phyloP scores from a whole-genome alignment of 306 rosid genomes.

The Crotalaria pallida region DNA sequence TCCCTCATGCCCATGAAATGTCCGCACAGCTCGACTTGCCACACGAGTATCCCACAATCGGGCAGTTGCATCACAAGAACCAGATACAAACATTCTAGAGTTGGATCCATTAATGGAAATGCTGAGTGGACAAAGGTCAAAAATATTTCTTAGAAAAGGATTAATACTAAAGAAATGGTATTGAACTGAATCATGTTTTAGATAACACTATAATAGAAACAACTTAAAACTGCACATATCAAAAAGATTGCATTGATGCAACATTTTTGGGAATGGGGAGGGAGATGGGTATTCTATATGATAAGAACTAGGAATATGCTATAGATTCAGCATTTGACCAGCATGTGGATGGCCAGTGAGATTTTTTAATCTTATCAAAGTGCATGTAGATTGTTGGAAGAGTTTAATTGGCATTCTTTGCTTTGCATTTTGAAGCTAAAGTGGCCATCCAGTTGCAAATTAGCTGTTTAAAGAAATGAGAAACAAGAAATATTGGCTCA shows the following conservation, averaged over 20 bases:
- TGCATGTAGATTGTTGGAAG: background rate
- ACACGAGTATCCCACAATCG: conserved; percentile 99
- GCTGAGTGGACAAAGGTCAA: conserved; percentile 38
- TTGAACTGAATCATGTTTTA: conserved; percentile 5
- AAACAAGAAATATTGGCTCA: conserved; percentile 3
- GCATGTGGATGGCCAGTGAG: background rate
- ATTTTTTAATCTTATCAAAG: background rate
- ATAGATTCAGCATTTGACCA: conserved; percentile 4
- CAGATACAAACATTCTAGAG: conserved; percentile 83
- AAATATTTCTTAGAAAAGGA: background rate
- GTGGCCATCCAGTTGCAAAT: background rate
- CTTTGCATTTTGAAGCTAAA: conserved; percentile 4
- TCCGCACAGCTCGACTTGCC: conserved; percentile 91
- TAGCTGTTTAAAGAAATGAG: background rate
- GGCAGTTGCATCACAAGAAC: conserved; percentile 90
- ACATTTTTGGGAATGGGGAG: background rate
- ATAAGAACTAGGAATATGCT: background rate
- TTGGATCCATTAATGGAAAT: conserved; percentile 81
- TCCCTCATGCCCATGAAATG: conserved; percentile 80
- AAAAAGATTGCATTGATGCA: background rate
- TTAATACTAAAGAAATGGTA: background rate
- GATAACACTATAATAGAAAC: background rate
- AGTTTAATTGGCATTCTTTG: background rate
- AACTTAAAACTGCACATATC: background rate
- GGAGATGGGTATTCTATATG: background rate